Evolutionary conservation across 306 rosid species (phyloP).

Genomic region (Pyrus betulifolia): DNA sequence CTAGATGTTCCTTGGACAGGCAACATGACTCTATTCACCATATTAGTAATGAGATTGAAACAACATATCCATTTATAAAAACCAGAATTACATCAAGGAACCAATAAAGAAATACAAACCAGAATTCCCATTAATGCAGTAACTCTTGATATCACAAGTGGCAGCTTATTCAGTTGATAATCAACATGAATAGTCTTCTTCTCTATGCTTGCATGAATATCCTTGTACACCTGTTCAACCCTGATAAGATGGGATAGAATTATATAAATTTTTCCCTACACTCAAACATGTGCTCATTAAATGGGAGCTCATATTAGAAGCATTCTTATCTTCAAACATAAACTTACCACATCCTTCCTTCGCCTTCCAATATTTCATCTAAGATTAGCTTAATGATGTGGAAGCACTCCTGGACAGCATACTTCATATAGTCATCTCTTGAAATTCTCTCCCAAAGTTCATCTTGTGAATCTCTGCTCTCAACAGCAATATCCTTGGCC

Average conservation of each 20-base stretch:
- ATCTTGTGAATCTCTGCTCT: conserved; percentile 58
- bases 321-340: background rate
- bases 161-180: conserved; percentile 55
- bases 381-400: conserved; percentile 50
- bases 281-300: background rate
- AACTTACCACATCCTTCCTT: conserved; percentile 76
- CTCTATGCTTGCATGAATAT: conserved; percentile 45
- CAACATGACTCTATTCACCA: background rate
- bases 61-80: background rate
- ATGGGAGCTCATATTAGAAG: background rate
- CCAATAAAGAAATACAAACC: conserved; percentile 41
- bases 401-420: conserved; percentile 94
- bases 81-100: background rate
- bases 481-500: conserved; percentile 85
- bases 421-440: conserved; percentile 85
- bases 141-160: conserved; percentile 77
- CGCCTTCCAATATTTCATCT: conserved; percentile 63
- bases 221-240: conserved; percentile 69
- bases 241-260: conserved; percentile 34
- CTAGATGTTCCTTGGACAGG: background rate
- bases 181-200: conserved; percentile 28
- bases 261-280: conserved; percentile 5
- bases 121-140: conserved; percentile 88
- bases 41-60: background rate
- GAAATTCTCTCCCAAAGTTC: conserved; percentile 84